Evolutionary conservation across 345 rosid genomes (phyloP), one percentile per base, ranked within the genome.

Genomic region (Populus nigra): DNA sequence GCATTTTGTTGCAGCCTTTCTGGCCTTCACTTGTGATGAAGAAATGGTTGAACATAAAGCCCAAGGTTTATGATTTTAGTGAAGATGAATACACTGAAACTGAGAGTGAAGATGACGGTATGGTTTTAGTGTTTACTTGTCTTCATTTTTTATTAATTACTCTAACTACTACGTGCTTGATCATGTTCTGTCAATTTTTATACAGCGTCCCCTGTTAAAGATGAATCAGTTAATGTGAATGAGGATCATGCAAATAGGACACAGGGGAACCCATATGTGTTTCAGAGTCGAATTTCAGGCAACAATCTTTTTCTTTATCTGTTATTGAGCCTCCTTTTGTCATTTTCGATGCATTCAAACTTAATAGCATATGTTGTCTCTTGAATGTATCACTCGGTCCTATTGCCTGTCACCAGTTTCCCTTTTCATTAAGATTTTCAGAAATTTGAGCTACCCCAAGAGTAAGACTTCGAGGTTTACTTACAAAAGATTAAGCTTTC

Each of bases 21-120:
- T 92, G 97, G 97, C 97, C 97, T 65, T 96, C 98, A 57, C 81
- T 90, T 85, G 92, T 96, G 76, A 89, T 96, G 97, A 96, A 94
- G 88, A 96, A 94, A 82, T 96, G 99, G 99, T 55, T 96, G 29
- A 96, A 96, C 79, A 92, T 92, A 79, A 89, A 89, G 85, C 99
- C 98, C 0, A 87, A 88, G 87, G 87, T 79, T 25, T 76, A 82
- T 71, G 99, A 96, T 77, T 96, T 96, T 83, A 96, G 99, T 39
- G 99, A 92, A 81, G 99, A 96, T 62, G 99, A 96, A 86, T 85
- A 92, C 73, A 92, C 99, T 2, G 97, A 93, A 71, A 88, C 86
- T 1, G 99, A 96, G 81, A 94, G 98, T 74, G 98, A 96, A 83
- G 98, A 96, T 73, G 98, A 94, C 39, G 91, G 98, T 96, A 83